These are phyloP conservation scores for Penicillium sp. DNA, from an alignment of 2,329 filamentous ascomycete genomes.

Conservation along the genomic window DNA sequence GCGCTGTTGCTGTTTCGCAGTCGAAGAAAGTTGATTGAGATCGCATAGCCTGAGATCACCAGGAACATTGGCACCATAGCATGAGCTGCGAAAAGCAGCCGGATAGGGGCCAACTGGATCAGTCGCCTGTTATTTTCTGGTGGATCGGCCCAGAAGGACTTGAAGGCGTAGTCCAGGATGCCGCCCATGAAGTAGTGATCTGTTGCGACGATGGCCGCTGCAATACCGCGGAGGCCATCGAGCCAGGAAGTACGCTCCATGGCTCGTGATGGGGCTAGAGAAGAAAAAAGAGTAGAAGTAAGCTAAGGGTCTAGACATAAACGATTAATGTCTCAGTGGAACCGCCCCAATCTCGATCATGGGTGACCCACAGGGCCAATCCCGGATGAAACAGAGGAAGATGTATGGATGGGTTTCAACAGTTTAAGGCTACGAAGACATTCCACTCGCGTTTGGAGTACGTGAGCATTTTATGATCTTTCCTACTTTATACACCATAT, in stretches of 20 bases:
- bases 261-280: not conserved
- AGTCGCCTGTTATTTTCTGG: constrained; percentile 16
- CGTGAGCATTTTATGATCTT: constrained; percentile 1
- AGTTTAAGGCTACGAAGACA: no score
- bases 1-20: constrained; percentile 23
- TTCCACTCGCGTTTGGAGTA: no score
- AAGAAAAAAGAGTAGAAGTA: not conserved
- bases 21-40: constrained; percentile 49
- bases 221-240: constrained; percentile 29
- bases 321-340: not conserved
- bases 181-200: constrained; percentile 26
- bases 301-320: not conserved
- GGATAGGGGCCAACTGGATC: constrained; percentile 37
- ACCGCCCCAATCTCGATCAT: not conserved
- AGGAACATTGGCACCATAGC: constrained; percentile 52
- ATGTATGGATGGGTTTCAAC: not conserved
- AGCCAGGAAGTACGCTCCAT: constrained; percentile 19
- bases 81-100: constrained; percentile 33
- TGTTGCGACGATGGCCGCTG: constrained; percentile 22
- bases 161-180: constrained; percentile 19
- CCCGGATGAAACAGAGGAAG: not conserved
- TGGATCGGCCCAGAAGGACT: constrained; percentile 23
- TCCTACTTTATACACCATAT: not conserved
- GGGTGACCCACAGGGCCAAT: not conserved
- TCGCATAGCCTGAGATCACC: constrained; percentile 55